Evolutionary conservation across 805 yeast genomes (phyloP).

Genomic region (Brettanomyces anomalus): DNA sequence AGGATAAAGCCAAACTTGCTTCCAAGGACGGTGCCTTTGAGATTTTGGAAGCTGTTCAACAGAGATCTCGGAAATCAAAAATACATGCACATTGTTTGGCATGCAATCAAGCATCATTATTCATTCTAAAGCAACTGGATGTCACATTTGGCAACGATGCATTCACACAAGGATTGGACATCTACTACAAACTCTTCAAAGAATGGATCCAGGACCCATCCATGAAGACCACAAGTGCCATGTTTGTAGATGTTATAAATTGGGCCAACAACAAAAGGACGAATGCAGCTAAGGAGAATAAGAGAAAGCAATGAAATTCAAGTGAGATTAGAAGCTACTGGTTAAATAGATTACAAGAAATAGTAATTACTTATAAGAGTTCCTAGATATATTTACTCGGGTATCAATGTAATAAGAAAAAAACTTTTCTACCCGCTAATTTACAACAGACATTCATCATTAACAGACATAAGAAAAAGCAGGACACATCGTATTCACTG

Average conservation of each 20-base stretch:
- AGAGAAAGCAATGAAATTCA: not conserved
- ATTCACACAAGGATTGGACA: slow-evolving; percentile 38
- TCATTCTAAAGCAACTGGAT: slow-evolving; percentile 49
- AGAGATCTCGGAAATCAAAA: slow-evolving; percentile 32
- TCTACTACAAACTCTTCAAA: slow-evolving; percentile 49
- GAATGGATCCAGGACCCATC: slow-evolving; percentile 47
- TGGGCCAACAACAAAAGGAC: slow-evolving; percentile 55
- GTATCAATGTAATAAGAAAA: too few relatives aligned
- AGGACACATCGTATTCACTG: not conserved
- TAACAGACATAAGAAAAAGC: not conserved
- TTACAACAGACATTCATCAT: not conserved
- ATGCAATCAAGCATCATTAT: slow-evolving; percentile 58
- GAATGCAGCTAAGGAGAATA: not conserved
- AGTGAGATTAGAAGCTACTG: too few relatives aligned
- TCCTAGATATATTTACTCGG: not conserved
- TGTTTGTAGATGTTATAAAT: slow-evolving; percentile 73
- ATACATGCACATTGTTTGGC: slow-evolving; percentile 45
- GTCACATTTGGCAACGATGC: slow-evolving; percentile 20
- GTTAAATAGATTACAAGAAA: not conserved
- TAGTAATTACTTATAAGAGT: not conserved
- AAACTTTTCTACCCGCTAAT: too few relatives aligned
- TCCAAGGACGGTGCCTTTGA: slow-evolving; percentile 13
- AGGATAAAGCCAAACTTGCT: slow-evolving; percentile 27
- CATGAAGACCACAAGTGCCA: slow-evolving; percentile 40
- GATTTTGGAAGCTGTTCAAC: slow-evolving; percentile 34